These are phyloP conservation scores for Globisporangium okanoganense DNA, from an alignment of 352 stramenopile genomes.

Conservation along the genomic window DNA sequence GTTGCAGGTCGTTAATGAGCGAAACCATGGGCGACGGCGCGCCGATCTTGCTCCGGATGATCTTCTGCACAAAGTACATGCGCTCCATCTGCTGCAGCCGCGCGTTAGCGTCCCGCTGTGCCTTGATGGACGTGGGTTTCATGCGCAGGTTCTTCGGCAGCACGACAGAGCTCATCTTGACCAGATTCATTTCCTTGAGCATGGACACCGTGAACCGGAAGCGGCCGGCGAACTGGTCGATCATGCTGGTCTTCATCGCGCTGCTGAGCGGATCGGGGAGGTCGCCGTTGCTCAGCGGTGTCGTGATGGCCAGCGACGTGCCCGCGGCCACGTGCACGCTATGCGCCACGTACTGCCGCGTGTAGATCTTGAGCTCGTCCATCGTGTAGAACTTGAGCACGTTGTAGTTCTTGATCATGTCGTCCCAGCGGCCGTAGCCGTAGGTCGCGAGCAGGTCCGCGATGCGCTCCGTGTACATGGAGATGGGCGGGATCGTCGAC, in stretches of 20 bases:
- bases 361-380: conserved; percentile 40
- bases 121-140: conserved; percentile 16
- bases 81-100: conserved; percentile 73
- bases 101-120: conserved; percentile 33
- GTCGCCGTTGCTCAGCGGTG: conserved; percentile 12
- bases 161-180: conserved; percentile 20
- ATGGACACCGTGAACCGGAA: conserved; percentile 42
- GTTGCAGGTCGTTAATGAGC: conserved; percentile 44
- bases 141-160: conserved; percentile 17
- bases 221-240: conserved; percentile 32
- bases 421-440: conserved; percentile 84
- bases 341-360: conserved; percentile 43
- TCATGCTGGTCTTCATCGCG: conserved; percentile 24
- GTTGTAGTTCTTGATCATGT: conserved; percentile 37
- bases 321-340: conserved; percentile 38
- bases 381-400: conserved; percentile 41
- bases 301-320: conserved; percentile 22
- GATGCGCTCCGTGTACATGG: conserved; percentile 37
- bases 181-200: conserved; percentile 40
- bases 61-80: conserved; percentile 51
- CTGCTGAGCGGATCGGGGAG: conserved; percentile 8
- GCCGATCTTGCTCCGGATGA: conserved; percentile 17
- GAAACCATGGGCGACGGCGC: conserved; percentile 19
- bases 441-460: conserved; percentile 49
- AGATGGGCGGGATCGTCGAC: conserved; percentile 25